phyloP scores from a whole-genome alignment of 805 yeast species.

The Ogataea naganishii region DNA sequence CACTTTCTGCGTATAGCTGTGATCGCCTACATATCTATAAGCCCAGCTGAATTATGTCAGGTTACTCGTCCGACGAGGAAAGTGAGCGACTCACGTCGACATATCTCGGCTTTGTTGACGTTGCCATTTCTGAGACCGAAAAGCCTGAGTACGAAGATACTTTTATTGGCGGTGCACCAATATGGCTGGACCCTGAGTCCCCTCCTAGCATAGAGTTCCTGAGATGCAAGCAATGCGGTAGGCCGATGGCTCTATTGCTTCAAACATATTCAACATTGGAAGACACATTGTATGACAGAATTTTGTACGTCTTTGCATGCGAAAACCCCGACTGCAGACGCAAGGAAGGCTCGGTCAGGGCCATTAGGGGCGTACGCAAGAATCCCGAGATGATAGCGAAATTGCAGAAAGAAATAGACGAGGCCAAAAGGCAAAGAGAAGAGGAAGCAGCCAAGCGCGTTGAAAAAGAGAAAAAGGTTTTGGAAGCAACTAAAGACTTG shows the following conservation, averaged over 20 bases:
- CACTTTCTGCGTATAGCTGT: too few relatives aligned
- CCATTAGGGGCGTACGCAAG: conserved; percentile 65
- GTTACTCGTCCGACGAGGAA: conserved; percentile 48
- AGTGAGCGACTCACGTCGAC: conserved; percentile 28
- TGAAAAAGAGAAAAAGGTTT: conserved; percentile 30
- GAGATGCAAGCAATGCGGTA: conserved; percentile 58
- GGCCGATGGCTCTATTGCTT: conserved; percentile 54
- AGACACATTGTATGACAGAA: conserved; percentile 66
- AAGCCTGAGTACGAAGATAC: conserved; percentile 51
- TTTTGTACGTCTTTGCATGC: conserved; percentile 76
- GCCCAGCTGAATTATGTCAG: too few relatives aligned
- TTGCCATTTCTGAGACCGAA: conserved; percentile 41
- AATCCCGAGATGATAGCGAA: conserved; percentile 41
- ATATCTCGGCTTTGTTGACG: conserved; percentile 58
- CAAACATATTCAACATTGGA: conserved; percentile 82
- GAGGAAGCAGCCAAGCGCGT: conserved; percentile 35
- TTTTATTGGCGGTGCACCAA: conserved; percentile 72
- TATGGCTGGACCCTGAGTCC: conserved; percentile 59
- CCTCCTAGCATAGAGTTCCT: conserved; percentile 45
- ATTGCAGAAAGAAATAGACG: conserved; percentile 28
- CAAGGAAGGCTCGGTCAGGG: conserved; percentile 61
- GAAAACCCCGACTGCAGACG: conserved; percentile 53
- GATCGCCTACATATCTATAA: too few relatives aligned
- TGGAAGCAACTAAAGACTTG: conserved; percentile 26
- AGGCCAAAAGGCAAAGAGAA: conserved; percentile 30